Evolutionary conservation across 148 eudicot genomes (phyloP).

Genomic region (Spergularia marina): DNA sequence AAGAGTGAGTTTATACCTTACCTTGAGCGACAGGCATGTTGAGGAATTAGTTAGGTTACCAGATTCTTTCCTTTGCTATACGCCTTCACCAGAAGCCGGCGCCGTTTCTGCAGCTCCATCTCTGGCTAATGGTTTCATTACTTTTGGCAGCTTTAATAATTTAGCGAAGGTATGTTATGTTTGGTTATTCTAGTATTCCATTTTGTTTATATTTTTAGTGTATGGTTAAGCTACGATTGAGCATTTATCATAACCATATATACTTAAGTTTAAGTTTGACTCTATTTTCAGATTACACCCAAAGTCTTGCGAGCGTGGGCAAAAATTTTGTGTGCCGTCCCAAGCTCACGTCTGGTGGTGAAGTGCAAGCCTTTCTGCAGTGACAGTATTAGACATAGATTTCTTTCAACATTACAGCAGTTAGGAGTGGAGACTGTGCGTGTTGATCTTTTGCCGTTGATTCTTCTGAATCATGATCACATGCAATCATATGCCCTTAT

Average conservation of each 20-base stretch:
- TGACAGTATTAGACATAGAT: slow-evolving; percentile 80
- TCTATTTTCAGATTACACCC: slow-evolving; percentile 71
- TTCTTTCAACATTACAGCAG: slow-evolving; percentile 84
- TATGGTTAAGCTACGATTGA: neutral
- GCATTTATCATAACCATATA: neutral
- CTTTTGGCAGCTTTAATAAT: slow-evolving; percentile 97
- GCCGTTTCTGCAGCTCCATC: slow-evolving; percentile 78
- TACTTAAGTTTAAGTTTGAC: neutral
- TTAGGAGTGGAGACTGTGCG: slow-evolving; percentile 86
- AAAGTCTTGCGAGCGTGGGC: slow-evolving; percentile 97
- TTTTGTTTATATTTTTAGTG: neutral
- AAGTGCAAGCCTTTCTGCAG: slow-evolving; percentile 97
- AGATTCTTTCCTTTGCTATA: slow-evolving; percentile 85
- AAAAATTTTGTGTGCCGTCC: slow-evolving; percentile 83
- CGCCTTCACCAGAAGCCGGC: slow-evolving; percentile 98
- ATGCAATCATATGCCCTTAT: slow-evolving; percentile 97
- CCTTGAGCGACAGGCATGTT: slow-evolving; percentile 62
- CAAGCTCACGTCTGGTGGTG: slow-evolving; percentile 89
- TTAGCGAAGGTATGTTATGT: slow-evolving; percentile 73
- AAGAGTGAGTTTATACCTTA: slow-evolving; percentile 10
- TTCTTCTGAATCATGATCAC: slow-evolving; percentile 97
- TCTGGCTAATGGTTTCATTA: slow-evolving; percentile 80
- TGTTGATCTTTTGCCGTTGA: slow-evolving; percentile 90
- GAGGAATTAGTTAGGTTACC: slow-evolving; percentile 91
- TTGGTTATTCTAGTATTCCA: neutral